A percentile compares a stretch with the other conserved stretches of the same genome.
Evolutionary conservation across 1,284 basidiomycete species (phyloP).

Genomic region (Puccinia sorghi): DNA sequence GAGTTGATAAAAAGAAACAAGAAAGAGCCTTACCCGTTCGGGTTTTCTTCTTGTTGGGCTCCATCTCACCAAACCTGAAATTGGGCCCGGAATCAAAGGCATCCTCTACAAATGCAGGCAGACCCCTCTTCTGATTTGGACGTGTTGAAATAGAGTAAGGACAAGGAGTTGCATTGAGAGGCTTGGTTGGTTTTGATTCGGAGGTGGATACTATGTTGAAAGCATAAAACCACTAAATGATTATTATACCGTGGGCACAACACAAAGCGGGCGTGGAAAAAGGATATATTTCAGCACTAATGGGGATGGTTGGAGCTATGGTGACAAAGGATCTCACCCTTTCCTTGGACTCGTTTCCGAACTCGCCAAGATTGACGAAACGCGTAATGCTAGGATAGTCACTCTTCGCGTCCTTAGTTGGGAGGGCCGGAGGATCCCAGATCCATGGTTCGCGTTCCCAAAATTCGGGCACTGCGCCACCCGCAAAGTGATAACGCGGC

Average conservation of each 20-base stretch:
- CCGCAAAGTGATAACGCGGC: constrained; percentile 45
- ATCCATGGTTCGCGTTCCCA: constrained; percentile 50
- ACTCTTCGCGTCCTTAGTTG: not conserved
- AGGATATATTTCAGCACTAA: constrained; percentile 23
- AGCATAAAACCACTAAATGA: constrained; percentile 71
- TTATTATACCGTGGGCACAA: not conserved
- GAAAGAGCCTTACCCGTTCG: constrained; percentile 9
- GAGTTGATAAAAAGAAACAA: no score
- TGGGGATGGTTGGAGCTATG: not conserved
- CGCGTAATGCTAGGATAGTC: constrained; percentile 19
- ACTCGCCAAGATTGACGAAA: constrained; percentile 41
- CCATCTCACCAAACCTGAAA: constrained; percentile 44
- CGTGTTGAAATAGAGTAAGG: constrained; percentile 61
- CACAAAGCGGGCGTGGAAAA: not conserved
- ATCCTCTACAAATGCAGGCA: constrained; percentile 9
- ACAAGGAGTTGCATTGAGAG: constrained; percentile 70
- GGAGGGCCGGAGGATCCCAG: constrained; percentile 35
- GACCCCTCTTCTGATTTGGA: constrained; percentile 28
- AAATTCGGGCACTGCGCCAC: constrained; percentile 26
- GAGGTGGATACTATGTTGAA: constrained; percentile 66
- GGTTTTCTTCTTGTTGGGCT: constrained; percentile 37
- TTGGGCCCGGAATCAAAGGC: constrained; percentile 35
- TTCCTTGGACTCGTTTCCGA: constrained; percentile 68
- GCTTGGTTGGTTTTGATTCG: constrained; percentile 60
- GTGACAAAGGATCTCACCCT: constrained; percentile 64